A percentile compares a stretch with the other conserved stretches of the same genome.
Evolutionary conservation across 495 filamentous ascomycete species (phyloP).

Genomic region (Diplogelasinospora grovesii): DNA sequence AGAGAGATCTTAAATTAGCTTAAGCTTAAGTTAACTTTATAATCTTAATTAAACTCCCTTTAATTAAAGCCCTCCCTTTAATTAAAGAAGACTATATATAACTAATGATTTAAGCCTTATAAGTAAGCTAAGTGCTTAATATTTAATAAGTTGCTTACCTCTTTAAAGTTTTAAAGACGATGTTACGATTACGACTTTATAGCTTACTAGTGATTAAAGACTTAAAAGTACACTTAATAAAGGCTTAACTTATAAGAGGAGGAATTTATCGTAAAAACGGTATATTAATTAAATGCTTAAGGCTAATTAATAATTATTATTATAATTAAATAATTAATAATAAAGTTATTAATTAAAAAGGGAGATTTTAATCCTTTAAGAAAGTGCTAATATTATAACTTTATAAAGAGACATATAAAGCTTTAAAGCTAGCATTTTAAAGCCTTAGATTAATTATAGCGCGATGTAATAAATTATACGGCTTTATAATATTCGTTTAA

Average conservation of each 20-base stretch:
- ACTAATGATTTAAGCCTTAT: not conserved
- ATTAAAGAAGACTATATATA: not conserved
- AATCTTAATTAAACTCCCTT: not conserved
- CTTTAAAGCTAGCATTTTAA: no score
- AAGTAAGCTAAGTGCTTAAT: not conserved
- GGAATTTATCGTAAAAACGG: not conserved
- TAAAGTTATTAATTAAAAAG: not conserved
- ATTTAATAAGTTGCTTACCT: not conserved
- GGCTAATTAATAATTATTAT: not conserved
- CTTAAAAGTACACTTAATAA: not conserved
- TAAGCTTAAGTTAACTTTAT: no score
- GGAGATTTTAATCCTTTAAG: not conserved
- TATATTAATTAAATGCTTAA: not conserved
- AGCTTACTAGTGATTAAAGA: not conserved
- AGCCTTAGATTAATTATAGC: not conserved
- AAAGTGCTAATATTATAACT: not conserved
- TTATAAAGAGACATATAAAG: not conserved
- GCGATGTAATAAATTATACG: not conserved
- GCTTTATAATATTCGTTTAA: not conserved
- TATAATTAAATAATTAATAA: not conserved
- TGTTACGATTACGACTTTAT: not conserved
- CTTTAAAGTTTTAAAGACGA: not conserved
- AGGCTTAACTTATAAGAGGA: no score
- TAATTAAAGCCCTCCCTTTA: no score
- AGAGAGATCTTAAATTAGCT: no score